Evolutionary conservation across 805 yeast genomes (phyloP), one percentile per base, ranked within the genome.

Genomic region (Suhomyces vadensis): DNA sequence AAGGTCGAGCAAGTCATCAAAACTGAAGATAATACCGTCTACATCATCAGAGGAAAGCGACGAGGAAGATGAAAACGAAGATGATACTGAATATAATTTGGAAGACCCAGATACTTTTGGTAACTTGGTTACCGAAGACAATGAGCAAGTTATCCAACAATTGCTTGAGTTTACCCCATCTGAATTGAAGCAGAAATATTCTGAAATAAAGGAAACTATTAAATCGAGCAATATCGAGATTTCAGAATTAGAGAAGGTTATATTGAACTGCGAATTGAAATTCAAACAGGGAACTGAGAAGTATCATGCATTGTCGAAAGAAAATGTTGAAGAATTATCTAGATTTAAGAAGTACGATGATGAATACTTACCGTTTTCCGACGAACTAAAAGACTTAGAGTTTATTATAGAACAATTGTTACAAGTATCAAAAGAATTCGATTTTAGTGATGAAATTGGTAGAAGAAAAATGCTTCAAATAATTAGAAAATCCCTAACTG

Each of bases 361-460:
- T 5, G 56, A 56, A 17, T 63, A 57, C 36, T 39, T 46, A n/a
- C 54, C 63, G 2, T 61, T 63, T 41, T 63, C 69, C 1, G 71
- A 69, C 3, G 82, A 82, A 43, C 67, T 77, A 4, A 72, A 69
- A 17, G 89, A 85, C 44, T 58, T 81, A 22, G 91, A 86, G 50
- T 90, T 82, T 57, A 79, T 90, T 37, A 74, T 90, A 33, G 81
- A 81, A 46, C 96, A 94, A 61, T 62, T 92, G 16, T 60, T 92
- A 29, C 63, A 69, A 7, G 77, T 88, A 21, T 83, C 91, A 0
- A 76, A 77, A 22, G 78, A 79, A 29, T 85, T 85, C 57, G 98
- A 94, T 61, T 89, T 81, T 56, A 84, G 89, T 54, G 97, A 94
- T 67, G 96, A 91, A 62, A 78, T 86, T 37, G 97, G 97, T 16